phyloP scores from a whole-genome alignment of 208 protist genomes.

The Balamuthia mandrillaris region DNA sequence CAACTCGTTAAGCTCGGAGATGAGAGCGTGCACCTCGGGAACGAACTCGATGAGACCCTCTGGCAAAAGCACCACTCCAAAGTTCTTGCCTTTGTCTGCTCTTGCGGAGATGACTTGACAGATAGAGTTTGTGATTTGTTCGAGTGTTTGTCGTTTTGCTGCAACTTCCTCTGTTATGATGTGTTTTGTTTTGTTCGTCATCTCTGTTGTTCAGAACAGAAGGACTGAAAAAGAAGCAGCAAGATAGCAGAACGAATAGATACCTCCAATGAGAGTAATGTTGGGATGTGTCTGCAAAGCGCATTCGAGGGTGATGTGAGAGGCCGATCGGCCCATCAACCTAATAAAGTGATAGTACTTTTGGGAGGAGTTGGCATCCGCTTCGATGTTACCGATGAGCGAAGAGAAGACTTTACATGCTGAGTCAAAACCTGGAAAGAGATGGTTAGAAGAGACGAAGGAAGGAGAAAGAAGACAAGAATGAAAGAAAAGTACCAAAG shows the following conservation, averaged over 20 bases:
- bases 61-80: constrained; percentile 67
- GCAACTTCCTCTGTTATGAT: constrained; percentile 65
- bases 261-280: constrained; percentile 47
- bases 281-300: constrained; percentile 65
- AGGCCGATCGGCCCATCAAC: constrained; percentile 71
- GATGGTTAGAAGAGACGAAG: no score
- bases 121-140: constrained; percentile 51
- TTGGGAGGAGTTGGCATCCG: constrained; percentile 28
- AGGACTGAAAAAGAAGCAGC: no score
- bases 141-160: constrained; percentile 51
- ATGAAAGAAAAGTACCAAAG: no score
- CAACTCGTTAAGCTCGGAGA: constrained; percentile 60
- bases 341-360: constrained; percentile 74
- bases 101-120: constrained; percentile 54
- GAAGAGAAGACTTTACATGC: constrained; percentile 59
- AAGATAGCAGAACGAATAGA: no score
- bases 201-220: no score
- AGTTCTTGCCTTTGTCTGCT: constrained; percentile 56
- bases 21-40: constrained; percentile 53
- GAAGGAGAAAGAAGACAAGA: no score
- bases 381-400: constrained; percentile 66
- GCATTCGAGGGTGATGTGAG: constrained; percentile 71
- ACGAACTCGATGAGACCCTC: constrained; percentile 75
- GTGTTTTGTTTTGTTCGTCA: no score
- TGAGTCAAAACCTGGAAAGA: constrained; percentile 65